Evolutionary conservation across 108 stramenopile species (phyloP).

Genomic region (Cyclostephanos tholiformis): DNA sequence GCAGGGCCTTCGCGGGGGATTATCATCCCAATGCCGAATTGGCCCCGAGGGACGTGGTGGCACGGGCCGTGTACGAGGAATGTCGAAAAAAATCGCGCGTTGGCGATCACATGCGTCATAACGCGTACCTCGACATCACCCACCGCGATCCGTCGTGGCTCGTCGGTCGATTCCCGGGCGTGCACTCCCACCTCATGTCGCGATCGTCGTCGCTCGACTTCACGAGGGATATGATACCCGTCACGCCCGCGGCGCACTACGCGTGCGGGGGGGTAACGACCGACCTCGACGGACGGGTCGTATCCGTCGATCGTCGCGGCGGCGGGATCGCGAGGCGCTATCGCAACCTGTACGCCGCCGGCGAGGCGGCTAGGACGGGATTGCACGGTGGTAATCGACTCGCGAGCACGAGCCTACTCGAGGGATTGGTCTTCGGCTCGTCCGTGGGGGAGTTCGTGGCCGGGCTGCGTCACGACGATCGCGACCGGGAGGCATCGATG

Average conservation of each 20-base stretch:
- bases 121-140: slow-evolving; percentile 86
- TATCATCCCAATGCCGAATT: slow-evolving; percentile 92
- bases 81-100: slow-evolving; percentile 58
- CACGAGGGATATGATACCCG: slow-evolving; percentile 75
- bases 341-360: slow-evolving; percentile 81
- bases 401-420: slow-evolving; percentile 92
- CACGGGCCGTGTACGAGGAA: slow-evolving; percentile 86
- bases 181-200: slow-evolving; percentile 64
- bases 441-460: slow-evolving; percentile 85
- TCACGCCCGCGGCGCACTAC: slow-evolving; percentile 94
- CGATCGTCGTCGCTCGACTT: slow-evolving; percentile 65
- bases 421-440: slow-evolving; percentile 93
- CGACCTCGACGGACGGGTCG: slow-evolving; percentile 75
- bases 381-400: slow-evolving; percentile 94
- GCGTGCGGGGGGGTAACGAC: slow-evolving; percentile 92
- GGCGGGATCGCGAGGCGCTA: neutral
- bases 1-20: slow-evolving; percentile 80
- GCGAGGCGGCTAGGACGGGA: slow-evolving; percentile 93
- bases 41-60: slow-evolving; percentile 94
- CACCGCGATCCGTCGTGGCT: slow-evolving; percentile 87
- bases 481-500: slow-evolving; percentile 14
- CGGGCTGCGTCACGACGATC: slow-evolving; percentile 42
- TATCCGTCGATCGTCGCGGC: slow-evolving; percentile 12
- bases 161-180: slow-evolving; percentile 81
- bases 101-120: slow-evolving; percentile 21